Base-by-base conservation (phyloP, 441 rosid species). In the Gossypium laxum region DNA sequence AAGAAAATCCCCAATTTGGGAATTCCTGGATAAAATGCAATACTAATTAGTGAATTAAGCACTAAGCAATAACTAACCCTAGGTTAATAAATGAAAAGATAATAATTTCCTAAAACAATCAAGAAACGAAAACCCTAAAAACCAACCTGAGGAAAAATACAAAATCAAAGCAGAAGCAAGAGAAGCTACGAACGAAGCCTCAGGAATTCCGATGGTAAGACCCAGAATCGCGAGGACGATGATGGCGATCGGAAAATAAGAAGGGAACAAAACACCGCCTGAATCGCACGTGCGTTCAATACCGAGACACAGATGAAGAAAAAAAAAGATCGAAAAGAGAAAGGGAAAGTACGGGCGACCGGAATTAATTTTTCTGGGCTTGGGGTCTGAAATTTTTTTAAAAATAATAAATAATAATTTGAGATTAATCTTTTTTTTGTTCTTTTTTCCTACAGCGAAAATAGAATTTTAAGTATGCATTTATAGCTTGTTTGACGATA, bases 201-300 rank as follows among this genome's bases (percentile, higher is more conserved):
- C 38, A 8, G 11, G 43, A 57, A 24, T 57, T 57, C 38, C 38
- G 17, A 55, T 52, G n/a, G 34, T 5, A 30, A 56, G 12, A 56
- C 24, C 15, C 15, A 50, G 45, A 67, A 67, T 26, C 26, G 24
- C 10, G 22, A 21, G 6, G 60, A 51, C 38, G 38, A 62, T 68
- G 61, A 63, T n/a, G 67, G 30, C 59, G 32, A 72, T 51, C 61
- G 74, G 12, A 5, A 63, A 63, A 21, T 4, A 60, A 71, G 19
- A 28, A 48, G 17, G 43, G n/a, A 11, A 34, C 60, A 19, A 50
- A 48, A 66, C 70, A 67, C 70, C 22, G 70, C 61, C 58, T 54
- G 24, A 52, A 63, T 72, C 54, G 69, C 70, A 62, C 75, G 75
- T 72, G 70, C 70, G 28, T 67, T 50, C 1, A 54, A 50, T 8